Conservation (phyloP, 2,329 filamentous ascomycete genomes). For the Cladophialophora psammophila region DNA sequence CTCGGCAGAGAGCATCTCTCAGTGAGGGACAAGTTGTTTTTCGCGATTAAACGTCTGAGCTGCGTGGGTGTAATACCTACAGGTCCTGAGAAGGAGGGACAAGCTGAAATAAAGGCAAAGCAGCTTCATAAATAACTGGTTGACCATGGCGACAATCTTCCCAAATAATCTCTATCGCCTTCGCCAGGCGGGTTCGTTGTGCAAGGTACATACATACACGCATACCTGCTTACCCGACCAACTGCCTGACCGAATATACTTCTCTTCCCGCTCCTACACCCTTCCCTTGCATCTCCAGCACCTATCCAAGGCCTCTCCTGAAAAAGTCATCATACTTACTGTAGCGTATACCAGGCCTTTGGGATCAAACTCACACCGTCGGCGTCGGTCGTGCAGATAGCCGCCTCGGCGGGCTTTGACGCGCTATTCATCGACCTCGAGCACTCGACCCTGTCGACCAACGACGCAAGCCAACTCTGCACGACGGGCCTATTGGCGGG, state of each 20-base stretch:
- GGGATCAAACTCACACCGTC: constrained; percentile 45
- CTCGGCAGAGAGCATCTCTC: too few relatives aligned
- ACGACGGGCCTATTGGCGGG: constrained; percentile 42
- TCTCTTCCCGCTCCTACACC: too few relatives aligned
- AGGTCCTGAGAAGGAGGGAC: neutral
- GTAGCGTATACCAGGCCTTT: constrained; percentile 26
- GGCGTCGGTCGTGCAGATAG: constrained; percentile 45
- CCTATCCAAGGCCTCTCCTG: neutral
- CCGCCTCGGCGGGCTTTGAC: constrained; percentile 48
- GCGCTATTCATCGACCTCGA: constrained; percentile 52
- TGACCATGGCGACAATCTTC: constrained; percentile 18
- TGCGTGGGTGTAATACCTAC: too few relatives aligned
- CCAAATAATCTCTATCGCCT: constrained; percentile 20
- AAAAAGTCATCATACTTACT: neutral
- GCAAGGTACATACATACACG: constrained; percentile 12
- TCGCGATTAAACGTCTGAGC: too few relatives aligned
- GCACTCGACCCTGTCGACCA: constrained; percentile 46
- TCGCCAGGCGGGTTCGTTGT: constrained; percentile 11
- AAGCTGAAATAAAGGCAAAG: neutral
- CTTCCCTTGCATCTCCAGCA: neutral
- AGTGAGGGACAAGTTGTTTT: too few relatives aligned
- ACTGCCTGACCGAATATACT: neutral
- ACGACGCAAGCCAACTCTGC: constrained; percentile 45
- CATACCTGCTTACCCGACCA: neutral
- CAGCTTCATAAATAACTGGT: neutral